Base-by-base conservation (phyloP, 1,139 yeast genomes). In the Geotrichum aggregatum region DNA sequence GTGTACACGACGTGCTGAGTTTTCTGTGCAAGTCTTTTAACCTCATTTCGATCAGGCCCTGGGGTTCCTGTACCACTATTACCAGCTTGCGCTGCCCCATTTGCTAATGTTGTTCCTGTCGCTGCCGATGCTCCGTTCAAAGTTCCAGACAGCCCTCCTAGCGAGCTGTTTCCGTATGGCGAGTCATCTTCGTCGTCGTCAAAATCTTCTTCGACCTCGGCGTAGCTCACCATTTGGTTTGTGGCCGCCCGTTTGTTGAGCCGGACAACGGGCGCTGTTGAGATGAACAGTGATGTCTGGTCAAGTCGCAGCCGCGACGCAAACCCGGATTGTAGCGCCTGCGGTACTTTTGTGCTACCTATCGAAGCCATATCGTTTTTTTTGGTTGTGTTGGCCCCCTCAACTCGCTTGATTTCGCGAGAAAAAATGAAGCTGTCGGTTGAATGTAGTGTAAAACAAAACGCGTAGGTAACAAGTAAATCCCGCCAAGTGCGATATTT, bases 151-250 rank as follows among this genome's bases (percentile, higher is more conserved):
- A 39, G 30, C 16, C 38, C 16, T 13, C 47, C 44, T 26, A 45
- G 42, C 11, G 54, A 49, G 30, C 49, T 35, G 33, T 36, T 28
- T 8, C 59, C 60, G 35, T 55, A 61, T 38, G 56, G 52, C 21
- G 70, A 71, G 44, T 75, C 78, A 52, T 77, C 83, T 39, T 83
- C 87, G 46, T 83, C 87, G 54, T 80, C 79, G 56, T 87, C 95
- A 57, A 78, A 79, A 62, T 86, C 95, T 56, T 82, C 85, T 68
- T 82, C 88, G 52, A 77, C 68, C 61, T 89, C 98, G 0, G 96
- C 92, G 64, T 89, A 91, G 66, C 86, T 88, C 50, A 88, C 81
- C 48, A 82, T 84, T 50, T 80, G 78, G 16, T 58, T 58, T 2
- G 64, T 59, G 14, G 78, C 73, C 3, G 89, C 83, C 61, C 97